Evolutionary conservation across 495 filamentous ascomycete species (phyloP), one percentile per base, ranked within the genome.

Genomic region (Aspergillus sparsus): DNA sequence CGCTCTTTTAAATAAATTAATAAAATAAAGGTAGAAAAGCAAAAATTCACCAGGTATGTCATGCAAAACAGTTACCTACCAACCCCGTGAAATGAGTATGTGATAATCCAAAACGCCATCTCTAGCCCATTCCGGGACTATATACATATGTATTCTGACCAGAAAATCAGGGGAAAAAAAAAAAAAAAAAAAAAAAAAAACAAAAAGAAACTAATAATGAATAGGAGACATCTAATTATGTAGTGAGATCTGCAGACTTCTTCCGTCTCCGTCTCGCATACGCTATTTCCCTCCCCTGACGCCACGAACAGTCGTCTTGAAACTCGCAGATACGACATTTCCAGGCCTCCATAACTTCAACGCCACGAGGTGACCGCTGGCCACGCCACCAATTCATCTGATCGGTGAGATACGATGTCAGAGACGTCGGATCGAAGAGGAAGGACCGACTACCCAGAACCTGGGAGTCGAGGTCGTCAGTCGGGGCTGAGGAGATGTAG

Each of bases 321-420:
- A 88, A 88, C 52, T 87, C 83, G 55, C 85, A 88, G 27, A 77
- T 73, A 11, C 82, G 77, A 69, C 94, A 98, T 73, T 98, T 98
- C 80, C 87, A 96, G 0, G 90, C 90, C 60, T 98, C 95, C 71
- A 92, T 87, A 11, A 95, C 80, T n/a, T 81, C 74, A 7, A 98
- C 95, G 9, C 94, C 94, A n/a, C 82, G 76, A 0, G 92, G 84
- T 57, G 80, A 75, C 15, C 93, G 72, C 68, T 91, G 80, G 5
- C 95, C 94, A 44, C 81, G 84, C 94, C 94, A 98, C 92, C 91
- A 98, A 31, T 77, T 68, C 82, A 98, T 82, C 67, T 88, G 86
- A 21, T 86, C 78, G 5, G 71, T 67, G 2, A 96, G 62, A 68
- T 96, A 94, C 2, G 66, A 66, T 33, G 85, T 79, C 53, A 97